phyloP scores from a whole-genome alignment of 2,329 filamentous ascomycete species.

The Beauveria asiatica region DNA sequence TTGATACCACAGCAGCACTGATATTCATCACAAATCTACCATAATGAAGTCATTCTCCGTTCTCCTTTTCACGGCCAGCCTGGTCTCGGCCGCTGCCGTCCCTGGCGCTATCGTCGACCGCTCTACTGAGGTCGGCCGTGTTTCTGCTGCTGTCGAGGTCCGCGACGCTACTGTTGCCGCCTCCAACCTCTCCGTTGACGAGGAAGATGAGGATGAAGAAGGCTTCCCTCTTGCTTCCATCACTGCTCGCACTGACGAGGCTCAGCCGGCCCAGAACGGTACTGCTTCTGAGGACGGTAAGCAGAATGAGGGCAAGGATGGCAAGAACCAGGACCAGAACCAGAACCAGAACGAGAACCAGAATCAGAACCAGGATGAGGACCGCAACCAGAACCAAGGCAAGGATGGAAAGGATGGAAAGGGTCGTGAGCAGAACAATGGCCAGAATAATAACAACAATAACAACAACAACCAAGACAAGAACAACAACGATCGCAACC shows the following conservation, averaged over 20 bases:
- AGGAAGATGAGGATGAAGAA: slow-evolving; percentile 7
- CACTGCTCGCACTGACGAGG: background rate
- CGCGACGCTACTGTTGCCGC: background rate
- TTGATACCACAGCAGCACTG: slow-evolving; percentile 8
- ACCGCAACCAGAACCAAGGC: background rate
- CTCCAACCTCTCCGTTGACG: background rate
- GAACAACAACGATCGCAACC: slow-evolving; percentile 3
- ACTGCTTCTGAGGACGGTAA: background rate
- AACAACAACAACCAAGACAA: slow-evolving; percentile 4
- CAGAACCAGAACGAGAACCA: background rate
- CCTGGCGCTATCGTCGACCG: slow-evolving; percentile 14
- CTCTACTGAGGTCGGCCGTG: slow-evolving; percentile 2
- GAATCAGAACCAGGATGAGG: background rate
- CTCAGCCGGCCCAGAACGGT: background rate
- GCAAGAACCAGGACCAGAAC: background rate
- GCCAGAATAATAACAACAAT: background rate
- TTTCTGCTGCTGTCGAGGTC: slow-evolving; percentile 3
- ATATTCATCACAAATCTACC: background rate
- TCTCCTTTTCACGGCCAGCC: slow-evolving; percentile 21
- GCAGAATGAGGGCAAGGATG: background rate
- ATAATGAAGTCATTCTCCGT: slow-evolving; percentile 22
- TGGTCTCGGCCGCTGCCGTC: slow-evolving; percentile 22
- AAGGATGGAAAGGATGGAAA: background rate
- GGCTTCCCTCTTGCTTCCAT: background rate
- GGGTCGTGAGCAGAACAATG: background rate